Conservation (phyloP, 176 grass and related monocot species). For the Poa annua region DNA sequence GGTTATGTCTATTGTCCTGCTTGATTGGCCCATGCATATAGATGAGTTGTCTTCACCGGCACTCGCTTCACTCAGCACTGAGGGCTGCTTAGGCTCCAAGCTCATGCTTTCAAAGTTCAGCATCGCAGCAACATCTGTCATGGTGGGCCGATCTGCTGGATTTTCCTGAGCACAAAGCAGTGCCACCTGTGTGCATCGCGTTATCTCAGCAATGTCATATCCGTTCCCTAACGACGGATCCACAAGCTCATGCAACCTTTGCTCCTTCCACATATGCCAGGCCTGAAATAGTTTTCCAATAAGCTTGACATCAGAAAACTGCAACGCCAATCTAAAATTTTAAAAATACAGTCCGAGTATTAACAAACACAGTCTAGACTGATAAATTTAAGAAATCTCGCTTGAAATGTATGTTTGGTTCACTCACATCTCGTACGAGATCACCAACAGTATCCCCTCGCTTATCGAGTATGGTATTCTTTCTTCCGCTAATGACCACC, state of each 20-base stretch:
- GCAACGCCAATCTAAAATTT: not conserved
- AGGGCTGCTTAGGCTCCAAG: slow-evolving; percentile 40
- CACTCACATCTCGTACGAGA: slow-evolving; percentile 58
- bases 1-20: slow-evolving; percentile 46
- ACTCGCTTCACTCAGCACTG: not conserved
- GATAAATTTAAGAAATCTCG: not conserved
- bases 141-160: slow-evolving; percentile 45
- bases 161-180: slow-evolving; percentile 62
- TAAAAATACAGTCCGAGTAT: not conserved
- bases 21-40: slow-evolving; percentile 13
- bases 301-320: not conserved
- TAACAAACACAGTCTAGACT: not conserved
- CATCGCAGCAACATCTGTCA: slow-evolving; percentile 41
- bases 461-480: slow-evolving; percentile 33
- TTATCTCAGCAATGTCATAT: slow-evolving; percentile 27
- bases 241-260: slow-evolving; percentile 44
- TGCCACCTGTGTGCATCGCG: slow-evolving; percentile 37
- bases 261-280: slow-evolving; percentile 50
- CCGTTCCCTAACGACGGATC: slow-evolving; percentile 30
- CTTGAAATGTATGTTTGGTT: not conserved
- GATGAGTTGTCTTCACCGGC: not conserved
- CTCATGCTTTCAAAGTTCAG: slow-evolving; percentile 42
- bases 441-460: slow-evolving; percentile 44
- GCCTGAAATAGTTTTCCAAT: slow-evolving; percentile 41
- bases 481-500: slow-evolving; percentile 47